Base-by-base conservation (phyloP, 768 basidiomycete genomes). In the Podaxis rugospora region DNA sequence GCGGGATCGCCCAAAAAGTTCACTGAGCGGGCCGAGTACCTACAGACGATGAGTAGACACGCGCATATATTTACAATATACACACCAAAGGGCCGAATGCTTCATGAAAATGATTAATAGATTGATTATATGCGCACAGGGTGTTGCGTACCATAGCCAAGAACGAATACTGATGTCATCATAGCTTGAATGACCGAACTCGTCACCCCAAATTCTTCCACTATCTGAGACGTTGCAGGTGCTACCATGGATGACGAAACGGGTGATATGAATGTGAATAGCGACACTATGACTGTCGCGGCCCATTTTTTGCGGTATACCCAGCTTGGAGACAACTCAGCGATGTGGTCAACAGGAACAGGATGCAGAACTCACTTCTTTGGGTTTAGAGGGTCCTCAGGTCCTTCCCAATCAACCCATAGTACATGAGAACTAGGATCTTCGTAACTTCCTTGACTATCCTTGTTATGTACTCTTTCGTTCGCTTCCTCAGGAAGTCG, bases 191-290 rank as follows among this genome's bases (percentile, higher is more conserved):
- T 56, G 0, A 75, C 79, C 1, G 65, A 62, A 66, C 68, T 84
- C 7, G 78, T 83, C 27, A 90, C 79, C 1, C 81, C 77, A 62
- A 92, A 86, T 18, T 83, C 70, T 2, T 68, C 60, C 13, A 77
- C 85, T 0, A 92, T 65, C 55, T 83, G 78, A 3, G 64, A 62
- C 0, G 78, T 74, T 0, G 89, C 89, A 0, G 89, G 89, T 0
- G 90, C 86, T 1, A 90, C 75, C 84, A 90, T 90, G 3, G 88
- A 83, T 3, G 90, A 92, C 0, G 89, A 84, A 0, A 91, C 76
- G 0, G 89, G 87, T 5, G 76, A 78, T 37, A 89, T 87, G 67
- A 89, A 87, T 0, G 88, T 86, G 68, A 88, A 90, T 0, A 78
- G 75, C 0, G 88, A 88, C 0, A 89, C 83, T 28, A 88, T 77